Conservation (phyloP, 176 grass and related monocot genomes). For the Aegilops speltoides region DNA sequence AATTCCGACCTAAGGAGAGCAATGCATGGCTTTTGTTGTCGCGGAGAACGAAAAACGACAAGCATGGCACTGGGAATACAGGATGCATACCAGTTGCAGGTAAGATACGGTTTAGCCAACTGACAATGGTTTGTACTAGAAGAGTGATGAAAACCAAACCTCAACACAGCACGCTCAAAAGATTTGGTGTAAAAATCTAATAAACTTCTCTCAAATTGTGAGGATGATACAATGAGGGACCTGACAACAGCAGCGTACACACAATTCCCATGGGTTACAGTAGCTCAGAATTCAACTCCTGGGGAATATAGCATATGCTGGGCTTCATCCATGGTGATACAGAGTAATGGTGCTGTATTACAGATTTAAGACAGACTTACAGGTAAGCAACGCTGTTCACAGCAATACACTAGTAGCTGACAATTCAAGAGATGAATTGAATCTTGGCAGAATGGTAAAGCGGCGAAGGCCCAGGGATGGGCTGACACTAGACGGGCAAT, state of each 20-base stretch:
- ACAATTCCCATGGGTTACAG: neutral
- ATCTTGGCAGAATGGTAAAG: conserved; percentile 24
- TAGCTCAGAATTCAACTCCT: neutral
- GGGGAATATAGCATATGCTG: conserved; percentile 6
- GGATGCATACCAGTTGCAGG: neutral
- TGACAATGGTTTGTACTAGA: neutral
- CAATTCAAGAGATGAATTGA: conserved; percentile 33
- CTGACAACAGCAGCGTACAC: neutral
- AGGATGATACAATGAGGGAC: neutral
- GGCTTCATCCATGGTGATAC: conserved; percentile 2
- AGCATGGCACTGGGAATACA: neutral
- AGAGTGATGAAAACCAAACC: neutral
- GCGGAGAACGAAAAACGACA: neutral
- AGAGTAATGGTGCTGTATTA: neutral
- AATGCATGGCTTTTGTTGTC: too few relatives aligned
- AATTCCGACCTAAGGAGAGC: neutral
- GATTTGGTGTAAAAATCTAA: neutral
- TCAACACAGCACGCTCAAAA: neutral
- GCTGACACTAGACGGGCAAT: neutral
- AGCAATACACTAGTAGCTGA: neutral
- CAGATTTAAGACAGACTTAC: neutral
- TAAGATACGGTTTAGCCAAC: too few relatives aligned
- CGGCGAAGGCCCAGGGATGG: neutral
- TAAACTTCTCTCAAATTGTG: neutral
- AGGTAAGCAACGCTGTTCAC: neutral